A percentile compares a stretch with the other conserved stretches of the same genome.
These are phyloP conservation scores for Ceratonia siliqua DNA, from an alignment of 306 rosid species.

Conservation along the genomic window DNA sequence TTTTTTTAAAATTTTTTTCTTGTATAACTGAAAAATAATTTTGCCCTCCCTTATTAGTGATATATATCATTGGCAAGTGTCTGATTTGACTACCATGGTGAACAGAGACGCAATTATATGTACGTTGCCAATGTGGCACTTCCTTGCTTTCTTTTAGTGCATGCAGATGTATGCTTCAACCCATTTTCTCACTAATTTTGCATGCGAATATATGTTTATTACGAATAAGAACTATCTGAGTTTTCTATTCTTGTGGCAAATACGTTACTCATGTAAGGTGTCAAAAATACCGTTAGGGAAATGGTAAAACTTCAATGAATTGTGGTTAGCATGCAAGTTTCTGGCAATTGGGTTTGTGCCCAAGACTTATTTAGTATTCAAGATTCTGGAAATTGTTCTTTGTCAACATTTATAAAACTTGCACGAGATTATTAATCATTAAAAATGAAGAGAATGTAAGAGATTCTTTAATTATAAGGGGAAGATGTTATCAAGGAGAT, in stretches of 20 bases:
- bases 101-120: neutral
- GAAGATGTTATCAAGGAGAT: neutral
- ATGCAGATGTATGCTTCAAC: neutral
- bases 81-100: neutral
- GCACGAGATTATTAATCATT: neutral
- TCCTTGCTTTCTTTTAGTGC: neutral
- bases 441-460: neutral
- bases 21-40: neutral
- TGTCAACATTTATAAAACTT: slow-evolving; percentile 4
- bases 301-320: neutral
- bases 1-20: neutral
- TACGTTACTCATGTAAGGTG: neutral
- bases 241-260: neutral
- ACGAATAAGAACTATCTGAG: neutral
- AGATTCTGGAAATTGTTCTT: slow-evolving; percentile 10
- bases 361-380: neutral
- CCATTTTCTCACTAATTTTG: neutral
- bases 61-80: neutral
- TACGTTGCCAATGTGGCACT: neutral
- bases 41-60: neutral
- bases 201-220: neutral
- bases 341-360: neutral
- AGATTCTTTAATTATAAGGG: neutral
- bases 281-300: neutral
- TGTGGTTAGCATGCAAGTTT: neutral